phyloP scores from a whole-genome alignment of 1,139 yeast species.

The Hansenula sp. region DNA sequence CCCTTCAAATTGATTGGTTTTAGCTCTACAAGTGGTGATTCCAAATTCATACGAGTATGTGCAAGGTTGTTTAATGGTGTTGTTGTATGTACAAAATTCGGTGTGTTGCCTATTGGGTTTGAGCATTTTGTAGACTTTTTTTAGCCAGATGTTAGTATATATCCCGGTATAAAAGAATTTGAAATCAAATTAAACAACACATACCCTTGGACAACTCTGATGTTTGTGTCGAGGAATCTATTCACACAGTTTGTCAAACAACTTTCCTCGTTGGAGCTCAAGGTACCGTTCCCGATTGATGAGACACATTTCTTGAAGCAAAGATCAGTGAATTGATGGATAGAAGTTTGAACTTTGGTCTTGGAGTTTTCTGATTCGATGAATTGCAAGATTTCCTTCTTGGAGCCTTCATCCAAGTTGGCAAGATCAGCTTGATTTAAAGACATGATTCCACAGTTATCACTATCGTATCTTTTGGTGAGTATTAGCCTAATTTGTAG shows the following conservation, averaged over 20 bases:
- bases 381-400: slow-evolving; percentile 72
- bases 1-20: too few relatives aligned
- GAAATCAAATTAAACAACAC: slow-evolving; percentile 15
- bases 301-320: slow-evolving; percentile 86
- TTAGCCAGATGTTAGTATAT: not conserved
- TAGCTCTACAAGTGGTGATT: too few relatives aligned
- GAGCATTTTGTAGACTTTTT: slow-evolving; percentile 21
- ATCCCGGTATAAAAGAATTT: not conserved
- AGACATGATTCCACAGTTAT: slow-evolving; percentile 41
- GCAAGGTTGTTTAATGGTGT: not conserved
- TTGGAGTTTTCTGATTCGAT: slow-evolving; percentile 82
- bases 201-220: slow-evolving; percentile 69
- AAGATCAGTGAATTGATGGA: slow-evolving; percentile 82
- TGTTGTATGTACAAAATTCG: not conserved
- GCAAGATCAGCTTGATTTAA: slow-evolving; percentile 59
- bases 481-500: too few relatives aligned
- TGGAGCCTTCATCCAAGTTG: slow-evolving; percentile 64
- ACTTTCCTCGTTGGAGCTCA: slow-evolving; percentile 58
- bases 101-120: not conserved
- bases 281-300: slow-evolving; percentile 46
- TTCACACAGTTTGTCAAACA: slow-evolving; percentile 82
- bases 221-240: slow-evolving; percentile 83
- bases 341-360: slow-evolving; percentile 82
- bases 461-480: too few relatives aligned
- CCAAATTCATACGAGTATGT: too few relatives aligned